These are phyloP conservation scores for Phytophthora megakarya DNA, from an alignment of 352 stramenopile species.

Conservation along the genomic window DNA sequence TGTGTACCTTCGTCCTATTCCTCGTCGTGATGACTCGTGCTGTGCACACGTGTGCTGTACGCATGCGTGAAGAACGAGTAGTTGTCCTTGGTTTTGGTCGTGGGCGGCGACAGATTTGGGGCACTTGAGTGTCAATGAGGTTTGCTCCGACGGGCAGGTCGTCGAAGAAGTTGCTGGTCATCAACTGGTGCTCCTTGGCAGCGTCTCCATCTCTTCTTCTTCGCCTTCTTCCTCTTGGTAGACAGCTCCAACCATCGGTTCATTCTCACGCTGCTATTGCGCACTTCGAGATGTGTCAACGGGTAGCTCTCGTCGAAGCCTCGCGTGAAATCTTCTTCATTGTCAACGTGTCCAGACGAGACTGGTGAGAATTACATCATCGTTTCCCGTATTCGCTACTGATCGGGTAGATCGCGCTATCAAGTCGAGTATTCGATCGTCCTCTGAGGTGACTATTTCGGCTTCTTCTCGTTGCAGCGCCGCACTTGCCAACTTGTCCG, in stretches of 20 bases:
- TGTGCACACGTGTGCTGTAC: conserved; percentile 64
- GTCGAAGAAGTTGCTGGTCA: conserved; percentile 55
- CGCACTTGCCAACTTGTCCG: too few relatives aligned
- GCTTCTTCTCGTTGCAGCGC: too few relatives aligned
- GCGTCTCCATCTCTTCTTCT: conserved; percentile 25
- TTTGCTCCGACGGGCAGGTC: conserved; percentile 52
- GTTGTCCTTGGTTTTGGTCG: conserved; percentile 47
- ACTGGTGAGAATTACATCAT: too few relatives aligned
- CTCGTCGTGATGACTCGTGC: conserved; percentile 68
- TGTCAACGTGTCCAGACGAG: conserved; percentile 50
- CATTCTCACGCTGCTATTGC: conserved; percentile 23
- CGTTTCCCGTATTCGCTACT: too few relatives aligned
- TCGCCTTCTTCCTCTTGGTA: conserved; percentile 16
- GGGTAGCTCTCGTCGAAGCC: conserved; percentile 21
- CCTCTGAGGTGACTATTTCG: too few relatives aligned
- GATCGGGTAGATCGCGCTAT: too few relatives aligned
- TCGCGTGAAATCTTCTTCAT: conserved; percentile 58
- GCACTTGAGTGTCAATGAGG: conserved; percentile 53
- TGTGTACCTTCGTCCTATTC: conserved; percentile 53
- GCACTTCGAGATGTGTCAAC: conserved; percentile 17
- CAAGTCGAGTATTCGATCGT: too few relatives aligned
- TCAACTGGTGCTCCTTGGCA: conserved; percentile 17
- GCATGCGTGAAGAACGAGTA: conserved; percentile 66
- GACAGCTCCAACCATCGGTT: conserved; percentile 19
- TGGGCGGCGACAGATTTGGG: conserved; percentile 36